These are phyloP conservation scores for Aspergillus mulundensis DNA, from an alignment of 495 filamentous ascomycete genomes.

Conservation along the genomic window DNA sequence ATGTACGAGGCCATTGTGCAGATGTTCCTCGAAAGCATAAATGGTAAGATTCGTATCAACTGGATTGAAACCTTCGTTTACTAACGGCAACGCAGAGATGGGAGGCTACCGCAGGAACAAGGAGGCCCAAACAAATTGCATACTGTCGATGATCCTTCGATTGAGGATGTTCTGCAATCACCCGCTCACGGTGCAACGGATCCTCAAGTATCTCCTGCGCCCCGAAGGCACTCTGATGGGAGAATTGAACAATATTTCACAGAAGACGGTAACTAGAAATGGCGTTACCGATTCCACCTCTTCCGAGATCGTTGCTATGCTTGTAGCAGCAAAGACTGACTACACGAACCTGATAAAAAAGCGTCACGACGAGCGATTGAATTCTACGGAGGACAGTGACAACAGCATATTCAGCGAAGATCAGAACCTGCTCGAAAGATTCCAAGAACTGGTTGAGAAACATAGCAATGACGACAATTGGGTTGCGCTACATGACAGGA, in stretches of 20 bases:
- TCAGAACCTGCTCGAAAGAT: constrained; percentile 11
- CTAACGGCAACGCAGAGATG: constrained; percentile 2
- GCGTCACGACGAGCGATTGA: not conserved
- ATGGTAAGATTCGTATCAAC: constrained; percentile 8
- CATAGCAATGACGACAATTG: constrained; percentile 23
- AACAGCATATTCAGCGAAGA: not conserved
- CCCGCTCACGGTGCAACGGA: constrained; percentile 43
- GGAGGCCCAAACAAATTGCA: constrained; percentile 18
- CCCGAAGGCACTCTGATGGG: constrained; percentile 28
- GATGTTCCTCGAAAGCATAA: constrained; percentile 36
- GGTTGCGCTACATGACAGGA: constrained; percentile 26
- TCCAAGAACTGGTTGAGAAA: constrained; percentile 25
- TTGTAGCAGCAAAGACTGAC: constrained; percentile 4
- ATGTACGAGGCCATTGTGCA: constrained; percentile 45
- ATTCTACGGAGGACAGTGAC: not conserved
- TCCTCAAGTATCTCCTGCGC: constrained; percentile 41
- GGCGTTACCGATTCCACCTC: constrained; percentile 9
- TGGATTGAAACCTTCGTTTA: not conserved
- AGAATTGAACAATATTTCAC: constrained; percentile 17
- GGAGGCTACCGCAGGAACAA: not conserved
- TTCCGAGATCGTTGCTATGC: constrained; percentile 8
- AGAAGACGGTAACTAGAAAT: constrained; percentile 8
- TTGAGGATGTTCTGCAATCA: constrained; percentile 53
- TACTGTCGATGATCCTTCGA: constrained; percentile 38
- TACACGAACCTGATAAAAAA: not conserved